Evolutionary conservation across 345 rosid genomes (phyloP), one percentile per base, ranked within the genome.

Genomic region (Turnera subulata): DNA sequence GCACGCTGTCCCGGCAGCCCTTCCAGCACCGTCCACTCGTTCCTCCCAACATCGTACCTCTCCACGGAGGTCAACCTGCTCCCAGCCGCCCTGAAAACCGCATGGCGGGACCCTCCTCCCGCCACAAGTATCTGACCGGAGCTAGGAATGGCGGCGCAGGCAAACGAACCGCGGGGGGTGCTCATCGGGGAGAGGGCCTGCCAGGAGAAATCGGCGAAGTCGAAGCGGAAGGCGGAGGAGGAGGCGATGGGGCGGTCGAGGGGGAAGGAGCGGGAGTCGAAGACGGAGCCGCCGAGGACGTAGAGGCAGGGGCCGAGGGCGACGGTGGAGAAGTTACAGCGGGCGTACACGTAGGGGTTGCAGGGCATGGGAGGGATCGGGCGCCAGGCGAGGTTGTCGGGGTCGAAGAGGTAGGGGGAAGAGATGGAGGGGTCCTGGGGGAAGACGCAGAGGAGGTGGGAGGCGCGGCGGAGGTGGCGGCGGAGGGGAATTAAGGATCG

Each of bases 131-230:
- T 91, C 76, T 77, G 73, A 33, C 74, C 76, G 1, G 49, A 42
- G 15, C 67, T 61, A 2, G 79, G 76, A 6, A 81, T 55, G 0
- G 79, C 86, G 3, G 75, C 84, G 50, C 98, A 88, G 5, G 96
- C 98, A 42, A 91, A 90, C 68, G 96, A 88, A n/a, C 97, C 96
- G 0, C 96, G 84, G 0, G 94, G 94, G 32, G 86, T 76, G 32
- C 84, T 54, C 96, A 91, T 91, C 16, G 96, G 86, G 6, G 90
- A 66, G 18, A 85, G 78, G 29, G 74, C 62, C 23, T 86, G 85
- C 98, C 98, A 92, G 7, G 68, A 24, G 43, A 67, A 74, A 9
- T 72, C 73, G 29, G 68, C 53, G 69, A 92, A 84, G 65, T 73
- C 64, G 64, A 72, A 92, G 4, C 95, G 83, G 68, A 83, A 84